Evolutionary conservation across 345 rosid species (phyloP), one percentile per base, ranked within the genome.

Genomic region (Hevea brasiliensis): DNA sequence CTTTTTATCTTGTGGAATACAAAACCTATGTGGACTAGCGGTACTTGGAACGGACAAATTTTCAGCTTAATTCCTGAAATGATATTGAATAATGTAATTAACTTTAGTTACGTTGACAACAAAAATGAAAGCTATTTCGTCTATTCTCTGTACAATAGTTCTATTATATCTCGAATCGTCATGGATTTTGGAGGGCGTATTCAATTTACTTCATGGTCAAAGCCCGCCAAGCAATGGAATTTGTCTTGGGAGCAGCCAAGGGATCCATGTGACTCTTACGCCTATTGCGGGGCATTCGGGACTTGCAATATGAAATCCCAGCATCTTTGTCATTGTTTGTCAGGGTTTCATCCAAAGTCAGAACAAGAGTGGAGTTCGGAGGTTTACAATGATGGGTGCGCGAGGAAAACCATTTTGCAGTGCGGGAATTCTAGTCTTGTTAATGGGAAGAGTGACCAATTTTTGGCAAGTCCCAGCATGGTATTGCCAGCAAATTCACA

Each of bases 121-220:
- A 73, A 67, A 44, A 77, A 80, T 14, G 83, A 80, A 48, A 77
- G 75, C 42, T 83, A 77, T 65, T 83, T 83, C 67, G 67, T 74
- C 26, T 83, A 77, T 68, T 70, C 70, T n/a, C 32, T 83, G 7
- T 68, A 68, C 44, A 70, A 74, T 68, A 4, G 13, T 0, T 56
- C 73, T 1, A n/a, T 56, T 10, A 3, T 67, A 18, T 61, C 77
- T 32, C 65, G 82, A 18, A n/a, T 51, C 1, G 1, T n/a, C 42
- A 15, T 82, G 13, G 72, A 51, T 44, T 29, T 18, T 18, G 26
- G 23, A 1, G 81, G 85, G 17, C 76, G 51, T 57, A 9, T 68
- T 5, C n/a, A 67, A 48, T 75, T 80, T 21, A 4, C 41, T 12
- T n/a, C 45, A 5, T 82, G 79, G 82, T 24, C 15, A n/a, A 58